Evolutionary conservation across 129 eudicot genomes (phyloP).

Genomic region (Artemisia tridentata): DNA sequence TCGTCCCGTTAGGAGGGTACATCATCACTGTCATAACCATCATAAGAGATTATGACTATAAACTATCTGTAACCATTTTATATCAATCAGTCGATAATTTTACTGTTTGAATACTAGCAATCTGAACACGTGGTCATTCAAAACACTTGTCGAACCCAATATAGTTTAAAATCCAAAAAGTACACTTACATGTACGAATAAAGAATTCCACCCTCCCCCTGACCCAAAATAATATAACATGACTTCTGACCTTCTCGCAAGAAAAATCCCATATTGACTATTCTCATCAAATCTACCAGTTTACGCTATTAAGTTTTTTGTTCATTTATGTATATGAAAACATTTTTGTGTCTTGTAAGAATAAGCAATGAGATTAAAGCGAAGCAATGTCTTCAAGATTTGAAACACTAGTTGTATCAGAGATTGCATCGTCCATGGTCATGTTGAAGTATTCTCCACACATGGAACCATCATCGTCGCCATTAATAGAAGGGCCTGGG

Average conservation of each 20-base stretch:
- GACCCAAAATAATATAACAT: neutral
- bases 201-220: neutral
- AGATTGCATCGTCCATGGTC: constrained; percentile 56
- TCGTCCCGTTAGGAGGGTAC: too few species aligned
- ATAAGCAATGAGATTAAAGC: constrained; percentile 16
- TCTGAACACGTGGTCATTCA: too few species aligned
- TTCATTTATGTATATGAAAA: constrained; percentile 6
- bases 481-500: constrained; percentile 47
- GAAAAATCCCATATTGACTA: neutral
- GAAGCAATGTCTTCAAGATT: constrained; percentile 34
- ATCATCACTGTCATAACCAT: too few species aligned
- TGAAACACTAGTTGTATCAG: constrained; percentile 42
- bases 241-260: constrained; percentile 7
- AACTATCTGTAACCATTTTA: too few species aligned
- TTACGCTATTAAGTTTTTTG: constrained; percentile 11
- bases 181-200: constrained; percentile 17
- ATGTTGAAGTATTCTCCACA: constrained; percentile 44
- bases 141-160: neutral
- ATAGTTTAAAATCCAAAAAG: constrained; percentile 7
- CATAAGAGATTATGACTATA: too few species aligned
- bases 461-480: constrained; percentile 43
- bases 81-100: too few species aligned
- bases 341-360: too few species aligned
- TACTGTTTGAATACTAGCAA: too few species aligned
- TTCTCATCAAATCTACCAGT: constrained; percentile 21